Evolutionary conservation across 768 basidiomycete species (phyloP).

Genomic region (Lactarius trivialis): DNA sequence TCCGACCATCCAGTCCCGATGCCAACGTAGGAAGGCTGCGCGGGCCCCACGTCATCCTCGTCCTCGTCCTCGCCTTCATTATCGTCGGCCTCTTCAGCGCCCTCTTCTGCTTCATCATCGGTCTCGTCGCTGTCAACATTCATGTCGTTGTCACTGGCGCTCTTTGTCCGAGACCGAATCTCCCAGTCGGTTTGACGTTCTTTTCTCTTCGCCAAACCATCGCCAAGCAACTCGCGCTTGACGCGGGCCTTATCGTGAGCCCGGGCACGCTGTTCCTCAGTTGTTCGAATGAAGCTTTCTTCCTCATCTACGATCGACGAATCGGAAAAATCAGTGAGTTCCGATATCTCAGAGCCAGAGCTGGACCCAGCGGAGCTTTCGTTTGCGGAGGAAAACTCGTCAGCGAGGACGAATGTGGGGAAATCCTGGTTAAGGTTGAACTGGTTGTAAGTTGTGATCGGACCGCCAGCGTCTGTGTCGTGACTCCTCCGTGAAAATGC

Average conservation of each 20-base stretch:
- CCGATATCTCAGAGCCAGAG: slow-evolving; percentile 14
- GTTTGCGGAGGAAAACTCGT: slow-evolving; percentile 27
- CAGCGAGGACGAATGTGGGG: slow-evolving; percentile 23
- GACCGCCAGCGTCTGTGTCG: slow-evolving; percentile 13
- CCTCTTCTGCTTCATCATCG: slow-evolving; percentile 53
- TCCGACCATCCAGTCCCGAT: slow-evolving; percentile 75
- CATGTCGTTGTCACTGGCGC: slow-evolving; percentile 52
- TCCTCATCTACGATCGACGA: slow-evolving; percentile 22
- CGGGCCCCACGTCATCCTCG: slow-evolving; percentile 29
- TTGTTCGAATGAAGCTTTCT: slow-evolving; percentile 19
- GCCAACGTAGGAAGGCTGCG: slow-evolving; percentile 46
- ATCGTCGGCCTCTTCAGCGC: slow-evolving; percentile 39
- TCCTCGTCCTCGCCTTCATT: slow-evolving; percentile 40
- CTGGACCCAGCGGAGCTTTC: slow-evolving; percentile 27
- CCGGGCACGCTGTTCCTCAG: slow-evolving; percentile 19
- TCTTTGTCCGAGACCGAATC: slow-evolving; percentile 19
- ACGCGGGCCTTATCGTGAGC: slow-evolving; percentile 43
- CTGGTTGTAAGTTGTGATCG: slow-evolving; percentile 1
- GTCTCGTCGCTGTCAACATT: slow-evolving; percentile 52
- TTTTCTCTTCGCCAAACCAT: slow-evolving; percentile 37
- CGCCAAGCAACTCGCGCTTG: slow-evolving; percentile 53
- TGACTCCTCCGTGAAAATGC: slow-evolving; percentile 12
- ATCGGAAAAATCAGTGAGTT: slow-evolving; percentile 21
- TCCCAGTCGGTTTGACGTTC: slow-evolving; percentile 23
- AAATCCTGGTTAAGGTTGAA: slow-evolving; percentile 11